A percentile compares a stretch with the other conserved stretches of the same genome.
Conservation (phyloP, 2,329 filamentous ascomycete species). For the Zarea fungicola region DNA sequence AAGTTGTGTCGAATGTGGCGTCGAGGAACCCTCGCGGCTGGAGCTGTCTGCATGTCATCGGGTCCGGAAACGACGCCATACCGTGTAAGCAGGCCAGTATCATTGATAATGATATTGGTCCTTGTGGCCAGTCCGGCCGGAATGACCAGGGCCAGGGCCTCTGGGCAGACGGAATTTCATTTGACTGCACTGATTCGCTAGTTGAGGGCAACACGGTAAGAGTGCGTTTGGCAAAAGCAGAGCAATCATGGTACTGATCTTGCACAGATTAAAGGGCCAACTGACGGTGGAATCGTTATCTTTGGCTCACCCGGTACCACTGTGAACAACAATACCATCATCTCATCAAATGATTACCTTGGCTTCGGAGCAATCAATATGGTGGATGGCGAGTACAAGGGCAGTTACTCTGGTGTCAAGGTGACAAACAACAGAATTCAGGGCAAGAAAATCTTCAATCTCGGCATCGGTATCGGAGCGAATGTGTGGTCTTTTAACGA, state of each 20-base stretch:
- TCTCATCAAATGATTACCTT: conserved; percentile 18
- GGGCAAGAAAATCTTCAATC: conserved; percentile 19
- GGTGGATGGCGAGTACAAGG: conserved; percentile 20
- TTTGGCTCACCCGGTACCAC: conserved; percentile 22
- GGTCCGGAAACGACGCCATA: conserved; percentile 17
- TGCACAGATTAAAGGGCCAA: conserved; percentile 18
- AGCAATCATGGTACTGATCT: background rate
- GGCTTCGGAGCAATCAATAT: conserved; percentile 24
- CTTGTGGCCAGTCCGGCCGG: conserved; percentile 20
- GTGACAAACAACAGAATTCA: conserved; percentile 21
- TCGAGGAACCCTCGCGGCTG: conserved; percentile 21
- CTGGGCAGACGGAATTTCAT: conserved; percentile 23
- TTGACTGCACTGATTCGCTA: conserved; percentile 20
- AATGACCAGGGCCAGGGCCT: conserved; percentile 17
- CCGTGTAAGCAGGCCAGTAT: conserved; percentile 21
- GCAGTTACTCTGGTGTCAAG: conserved; percentile 20
- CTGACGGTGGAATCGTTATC: conserved; percentile 22
- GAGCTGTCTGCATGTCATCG: conserved; percentile 23
- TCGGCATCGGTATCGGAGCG: conserved; percentile 22
- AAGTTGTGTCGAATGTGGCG: conserved; percentile 18
- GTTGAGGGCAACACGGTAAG: conserved; percentile 20
- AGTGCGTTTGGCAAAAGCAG: background rate
- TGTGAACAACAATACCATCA: conserved; percentile 20
- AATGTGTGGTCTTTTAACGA: conserved; percentile 22
- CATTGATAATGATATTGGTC: conserved; percentile 21